Base-by-base conservation (phyloP, 148 eudicot species). In the Nepenthes mirabilis region DNA sequence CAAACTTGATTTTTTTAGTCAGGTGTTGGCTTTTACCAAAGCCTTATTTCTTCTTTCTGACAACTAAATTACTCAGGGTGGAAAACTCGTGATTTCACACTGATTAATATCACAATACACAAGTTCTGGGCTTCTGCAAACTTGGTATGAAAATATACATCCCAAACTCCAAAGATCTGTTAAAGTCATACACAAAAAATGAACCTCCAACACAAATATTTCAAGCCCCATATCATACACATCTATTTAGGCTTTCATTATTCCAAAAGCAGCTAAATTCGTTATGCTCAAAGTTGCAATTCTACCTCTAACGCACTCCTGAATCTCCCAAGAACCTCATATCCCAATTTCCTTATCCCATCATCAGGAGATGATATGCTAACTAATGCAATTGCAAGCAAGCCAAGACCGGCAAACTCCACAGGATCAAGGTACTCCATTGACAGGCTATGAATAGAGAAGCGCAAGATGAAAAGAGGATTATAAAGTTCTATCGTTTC, bases 371-470 rank as follows among this genome's bases (percentile, higher is more conserved):
- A 93, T 55, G 96, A 91, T 68, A 93, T 63, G 77, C 96, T 88
- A 67, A 84, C 80, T 47, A 93, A 70, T 54, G 91, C 82, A 74
- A 88, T 67, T 58, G 95, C 95, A 67, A 93, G 96, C 79, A 93
- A 75, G 60, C 99, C 96, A 50, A 80, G 72, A 77, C 87, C 83
- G 70, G 91, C 88, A 74, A 86, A 89, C 74, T 93, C 99, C 68
- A 79, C 14, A 14, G 95, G 85, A 64, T 93, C 96, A 61, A 88
- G 66, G 77, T 75, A 86, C 64, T 73, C 79, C 89, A 79, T 79
- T 23, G 85, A 79, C 80, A 93, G 71, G 65, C 84, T 68, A 65
- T 88, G 91, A 74, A 83, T 77, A 12, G 99, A 82, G 65, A 93
- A 80, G 52, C 75, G 82, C 80, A 93, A 79, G 69, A 93, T 66